Conservation (phyloP, 768 basidiomycete genomes). For the Hortiboletus campestris region DNA sequence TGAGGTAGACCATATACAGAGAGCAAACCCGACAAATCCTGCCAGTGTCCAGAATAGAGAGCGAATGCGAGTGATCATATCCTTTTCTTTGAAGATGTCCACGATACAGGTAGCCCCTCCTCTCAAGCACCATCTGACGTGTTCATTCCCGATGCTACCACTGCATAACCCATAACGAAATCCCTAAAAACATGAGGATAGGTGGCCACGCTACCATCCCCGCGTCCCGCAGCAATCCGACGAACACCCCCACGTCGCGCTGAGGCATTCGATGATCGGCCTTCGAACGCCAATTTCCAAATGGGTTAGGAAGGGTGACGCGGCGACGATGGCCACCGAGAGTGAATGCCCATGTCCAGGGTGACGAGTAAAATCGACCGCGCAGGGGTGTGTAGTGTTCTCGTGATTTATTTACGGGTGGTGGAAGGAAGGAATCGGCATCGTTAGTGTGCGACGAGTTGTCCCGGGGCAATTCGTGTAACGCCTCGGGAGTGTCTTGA, state of each 20-base stretch:
- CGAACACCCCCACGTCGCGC: constrained; percentile 26
- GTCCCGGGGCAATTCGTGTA: constrained; percentile 11
- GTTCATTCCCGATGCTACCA: constrained; percentile 11
- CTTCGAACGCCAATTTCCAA: constrained; percentile 8
- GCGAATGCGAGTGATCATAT: neutral
- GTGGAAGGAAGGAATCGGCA: constrained; percentile 16
- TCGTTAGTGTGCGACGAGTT: constrained; percentile 1
- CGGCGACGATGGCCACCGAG: constrained; percentile 25
- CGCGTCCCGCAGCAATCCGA: constrained; percentile 32
- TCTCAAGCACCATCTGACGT: neutral
- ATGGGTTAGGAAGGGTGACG: constrained; percentile 21
- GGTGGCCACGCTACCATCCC: constrained; percentile 39
- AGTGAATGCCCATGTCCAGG: constrained; percentile 27
- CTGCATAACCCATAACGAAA: constrained; percentile 35
- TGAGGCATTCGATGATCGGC: constrained; percentile 5
- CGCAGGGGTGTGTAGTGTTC: constrained; percentile 4
- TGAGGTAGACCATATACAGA: neutral
- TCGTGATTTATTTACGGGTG: constrained; percentile 15
- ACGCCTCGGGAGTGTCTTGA: constrained; percentile 3
- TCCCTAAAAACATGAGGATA: constrained; percentile 29
- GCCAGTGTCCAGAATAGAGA: neutral
- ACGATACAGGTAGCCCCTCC: neutral
- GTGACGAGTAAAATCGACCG: constrained; percentile 12
- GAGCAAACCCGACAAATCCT: neutral
- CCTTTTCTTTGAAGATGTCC: neutral